Evolutionary conservation across 2,329 filamentous ascomycete species (phyloP).

Genomic region (Ophiognomonia clavigignenti-juglandacearum): DNA sequence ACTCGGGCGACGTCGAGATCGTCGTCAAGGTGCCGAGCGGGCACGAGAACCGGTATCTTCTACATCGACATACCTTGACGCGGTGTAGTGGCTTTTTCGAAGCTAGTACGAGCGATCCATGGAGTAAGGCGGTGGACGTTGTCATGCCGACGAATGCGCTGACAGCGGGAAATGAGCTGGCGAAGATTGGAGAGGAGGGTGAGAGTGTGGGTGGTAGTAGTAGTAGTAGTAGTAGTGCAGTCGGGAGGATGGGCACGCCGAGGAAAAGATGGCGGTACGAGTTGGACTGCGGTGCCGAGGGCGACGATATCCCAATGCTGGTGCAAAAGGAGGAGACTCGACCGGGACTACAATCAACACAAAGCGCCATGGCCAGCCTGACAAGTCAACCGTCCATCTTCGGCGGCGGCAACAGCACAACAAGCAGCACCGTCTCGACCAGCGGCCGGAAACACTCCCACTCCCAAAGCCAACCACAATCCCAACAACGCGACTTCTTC

Average conservation of each 20-base stretch:
- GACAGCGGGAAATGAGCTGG: slow-evolving; percentile 38
- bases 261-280: slow-evolving; percentile 80
- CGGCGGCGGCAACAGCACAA: slow-evolving; percentile 45
- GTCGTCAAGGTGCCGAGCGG: slow-evolving; percentile 60
- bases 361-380: slow-evolving; percentile 4
- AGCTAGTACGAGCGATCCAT: slow-evolving; percentile 74
- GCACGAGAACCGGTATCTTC: slow-evolving; percentile 76
- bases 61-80: slow-evolving; percentile 81
- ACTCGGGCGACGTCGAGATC: slow-evolving; percentile 91
- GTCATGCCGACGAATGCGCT: slow-evolving; percentile 22
- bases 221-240: too few species aligned
- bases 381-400: slow-evolving; percentile 45
- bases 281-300: slow-evolving; percentile 68
- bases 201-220: slow-evolving; percentile 30
- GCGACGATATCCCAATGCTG: slow-evolving; percentile 80
- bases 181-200: slow-evolving; percentile 46
- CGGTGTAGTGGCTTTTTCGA: slow-evolving; percentile 95
- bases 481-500: slow-evolving; percentile 60
- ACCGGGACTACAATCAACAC: slow-evolving; percentile 3
- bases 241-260: slow-evolving; percentile 33
- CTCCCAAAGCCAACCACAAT: slow-evolving; percentile 28
- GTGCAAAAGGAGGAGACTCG: slow-evolving; percentile 64
- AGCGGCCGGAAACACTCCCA: slow-evolving; percentile 49
- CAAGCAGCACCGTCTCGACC: slow-evolving; percentile 34
- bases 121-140: slow-evolving; percentile 37